Evolutionary conservation across 2,329 filamentous ascomycete genomes (phyloP).

Genomic region (Neopestalotiopsis sp.): DNA sequence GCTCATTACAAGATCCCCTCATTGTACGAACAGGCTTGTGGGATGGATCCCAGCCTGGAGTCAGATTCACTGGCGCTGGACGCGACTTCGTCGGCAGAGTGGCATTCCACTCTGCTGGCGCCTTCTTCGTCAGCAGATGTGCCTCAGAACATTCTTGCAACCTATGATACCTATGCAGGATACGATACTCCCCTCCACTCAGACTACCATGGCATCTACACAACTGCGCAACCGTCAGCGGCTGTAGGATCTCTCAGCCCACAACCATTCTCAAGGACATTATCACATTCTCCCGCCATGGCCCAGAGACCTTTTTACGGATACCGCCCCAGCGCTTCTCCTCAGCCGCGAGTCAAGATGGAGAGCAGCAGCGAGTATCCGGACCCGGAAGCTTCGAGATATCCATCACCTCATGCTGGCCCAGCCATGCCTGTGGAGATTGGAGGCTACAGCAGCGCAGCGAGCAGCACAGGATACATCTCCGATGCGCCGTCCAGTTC

Average conservation of each 20-base stretch:
- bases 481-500: conserved; percentile 41
- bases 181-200: conserved; percentile 49
- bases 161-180: conserved; percentile 56
- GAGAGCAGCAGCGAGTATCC: conserved; percentile 41
- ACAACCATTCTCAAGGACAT: conserved; percentile 32
- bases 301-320: conserved; percentile 36
- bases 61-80: conserved; percentile 44
- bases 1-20: conserved; percentile 49
- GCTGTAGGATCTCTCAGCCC: conserved; percentile 29
- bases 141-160: conserved; percentile 48
- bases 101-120: conserved; percentile 47
- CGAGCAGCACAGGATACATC: conserved; percentile 41
- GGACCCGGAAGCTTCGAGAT: conserved; percentile 43
- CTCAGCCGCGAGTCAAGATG: conserved; percentile 45
- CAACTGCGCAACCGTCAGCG: conserved; percentile 39
- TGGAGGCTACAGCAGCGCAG: conserved; percentile 31
- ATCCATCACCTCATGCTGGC: conserved; percentile 45
- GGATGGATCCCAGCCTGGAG: conserved; percentile 42
- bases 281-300: conserved; percentile 37
- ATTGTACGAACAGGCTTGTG: conserved; percentile 47
- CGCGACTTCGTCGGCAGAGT: conserved; percentile 47
- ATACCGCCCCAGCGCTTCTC: conserved; percentile 37
- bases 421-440: conserved; percentile 38
- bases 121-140: conserved; percentile 45
- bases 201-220: conserved; percentile 55